A percentile compares a stretch with the other conserved stretches of the same genome.
These are phyloP conservation scores for Thermothielavioides terrestris DNA, from an alignment of 495 filamentous ascomycete genomes.

Conservation along the genomic window DNA sequence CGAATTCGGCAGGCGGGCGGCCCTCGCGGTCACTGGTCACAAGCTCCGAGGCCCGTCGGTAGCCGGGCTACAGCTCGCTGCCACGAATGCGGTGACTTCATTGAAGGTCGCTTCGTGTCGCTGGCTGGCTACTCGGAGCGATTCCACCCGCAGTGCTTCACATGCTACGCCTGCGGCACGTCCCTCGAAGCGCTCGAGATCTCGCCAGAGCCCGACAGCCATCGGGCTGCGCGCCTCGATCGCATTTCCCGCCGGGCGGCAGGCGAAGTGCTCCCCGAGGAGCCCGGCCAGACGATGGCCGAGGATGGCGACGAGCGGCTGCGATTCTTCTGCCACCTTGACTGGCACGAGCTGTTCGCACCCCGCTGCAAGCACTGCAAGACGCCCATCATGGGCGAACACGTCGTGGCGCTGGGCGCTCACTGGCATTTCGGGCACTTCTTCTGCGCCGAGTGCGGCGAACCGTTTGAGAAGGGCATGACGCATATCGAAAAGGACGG, in stretches of 20 bases:
- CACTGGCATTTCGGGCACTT: constrained; percentile 99
- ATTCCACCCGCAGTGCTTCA: constrained; percentile 91
- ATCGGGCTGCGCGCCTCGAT: constrained; percentile 59
- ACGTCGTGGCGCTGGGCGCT: constrained; percentile 82
- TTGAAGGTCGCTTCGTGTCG: constrained; percentile 83
- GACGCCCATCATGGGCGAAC: constrained; percentile 96
- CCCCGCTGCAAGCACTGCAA: constrained; percentile 93
- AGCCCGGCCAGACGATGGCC: constrained; percentile 48
- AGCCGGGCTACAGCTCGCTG: constrained; percentile 70
- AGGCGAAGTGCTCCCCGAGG: constrained; percentile 50
- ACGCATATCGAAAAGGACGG: constrained; percentile 97
- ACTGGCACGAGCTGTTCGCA: constrained; percentile 92
- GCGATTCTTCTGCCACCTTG: constrained; percentile 94
- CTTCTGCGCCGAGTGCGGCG: constrained; percentile 98
- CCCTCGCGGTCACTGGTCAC: constrained; percentile 40
- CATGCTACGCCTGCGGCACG: constrained; percentile 80
- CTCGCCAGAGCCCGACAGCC: constrained; percentile 75
- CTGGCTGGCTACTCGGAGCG: constrained; percentile 57
- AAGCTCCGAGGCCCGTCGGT: constrained; percentile 30
- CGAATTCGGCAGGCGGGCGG: constrained; percentile 31
- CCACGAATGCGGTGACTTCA: constrained; percentile 71
- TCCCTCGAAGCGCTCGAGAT: constrained; percentile 91
- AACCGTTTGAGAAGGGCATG: constrained; percentile 74
- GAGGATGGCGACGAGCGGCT: constrained; percentile 59
- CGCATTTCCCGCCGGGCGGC: constrained; percentile 53